Conservation (phyloP, 176 grass and related monocot genomes). For the Avena atlantica region DNA sequence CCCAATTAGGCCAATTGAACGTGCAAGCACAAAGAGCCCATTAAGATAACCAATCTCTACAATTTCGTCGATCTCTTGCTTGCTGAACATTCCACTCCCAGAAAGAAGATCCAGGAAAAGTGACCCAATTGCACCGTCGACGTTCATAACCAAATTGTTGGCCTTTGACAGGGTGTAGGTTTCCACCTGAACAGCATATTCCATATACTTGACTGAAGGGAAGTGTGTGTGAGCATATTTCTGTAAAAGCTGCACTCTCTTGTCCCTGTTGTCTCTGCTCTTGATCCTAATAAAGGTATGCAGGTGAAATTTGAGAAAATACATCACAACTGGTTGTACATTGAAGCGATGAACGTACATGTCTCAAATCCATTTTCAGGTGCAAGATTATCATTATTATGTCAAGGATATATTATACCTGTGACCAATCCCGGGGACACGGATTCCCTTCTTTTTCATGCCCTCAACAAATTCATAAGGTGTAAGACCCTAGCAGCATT, state of each 20-base stretch:
- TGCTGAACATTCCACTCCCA: slow-evolving; percentile 95
- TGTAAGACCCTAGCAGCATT: slow-evolving; percentile 64
- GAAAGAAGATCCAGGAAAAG: slow-evolving; percentile 99
- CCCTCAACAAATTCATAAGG: slow-evolving; percentile 98
- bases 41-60: slow-evolving; percentile 96
- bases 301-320: slow-evolving; percentile 29
- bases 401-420: slow-evolving; percentile 55
- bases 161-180: slow-evolving; percentile 93
- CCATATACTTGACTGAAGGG: slow-evolving; percentile 95
- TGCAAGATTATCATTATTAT: slow-evolving; percentile 24
- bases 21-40: slow-evolving; percentile 94
- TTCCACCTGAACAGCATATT: slow-evolving; percentile 89
- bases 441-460: slow-evolving; percentile 99
- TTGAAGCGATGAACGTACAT: background rate
- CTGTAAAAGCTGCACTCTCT: slow-evolving; percentile 94
- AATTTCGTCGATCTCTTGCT: slow-evolving; percentile 96
- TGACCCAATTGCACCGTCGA: slow-evolving; percentile 85
- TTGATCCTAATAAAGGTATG: slow-evolving; percentile 69
- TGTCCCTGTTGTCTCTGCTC: slow-evolving; percentile 98
- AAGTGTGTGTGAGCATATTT: slow-evolving; percentile 96
- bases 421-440: slow-evolving; percentile 98
- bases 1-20: slow-evolving; percentile 96
- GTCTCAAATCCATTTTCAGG: background rate
- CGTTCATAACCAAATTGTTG: slow-evolving; percentile 86
- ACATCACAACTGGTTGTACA: background rate